These are phyloP conservation scores for Ophiocordyceps robertsii DNA, from an alignment of 2,329 filamentous ascomycete species.

Conservation along the genomic window DNA sequence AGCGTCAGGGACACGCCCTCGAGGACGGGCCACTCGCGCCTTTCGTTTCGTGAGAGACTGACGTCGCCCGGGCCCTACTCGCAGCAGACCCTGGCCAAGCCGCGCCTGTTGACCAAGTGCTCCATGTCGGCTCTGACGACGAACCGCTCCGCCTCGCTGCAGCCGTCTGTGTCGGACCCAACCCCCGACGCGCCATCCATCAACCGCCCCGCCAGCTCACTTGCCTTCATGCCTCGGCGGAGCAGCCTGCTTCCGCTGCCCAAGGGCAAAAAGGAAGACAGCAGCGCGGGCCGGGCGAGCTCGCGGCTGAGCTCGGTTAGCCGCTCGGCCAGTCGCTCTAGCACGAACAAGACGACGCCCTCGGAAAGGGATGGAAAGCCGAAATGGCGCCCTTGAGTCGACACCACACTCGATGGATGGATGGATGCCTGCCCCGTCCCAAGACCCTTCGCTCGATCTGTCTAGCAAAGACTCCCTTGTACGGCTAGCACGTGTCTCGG, in stretches of 20 bases:
- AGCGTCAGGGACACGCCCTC: slow-evolving; percentile 31
- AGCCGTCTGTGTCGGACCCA: slow-evolving; percentile 27
- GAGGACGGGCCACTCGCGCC: slow-evolving; percentile 31
- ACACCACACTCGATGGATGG: background rate
- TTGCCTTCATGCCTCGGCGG: slow-evolving; percentile 34
- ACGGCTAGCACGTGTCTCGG: too few species aligned
- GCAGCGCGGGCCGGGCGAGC: slow-evolving; percentile 30
- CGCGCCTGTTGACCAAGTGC: slow-evolving; percentile 27
- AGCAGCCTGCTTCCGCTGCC: slow-evolving; percentile 41
- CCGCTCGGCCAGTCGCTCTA: slow-evolving; percentile 13
- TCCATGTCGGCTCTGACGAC: slow-evolving; percentile 28
- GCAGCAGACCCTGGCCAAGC: slow-evolving; percentile 30
- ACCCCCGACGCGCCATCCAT: slow-evolving; percentile 14
- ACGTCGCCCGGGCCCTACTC: slow-evolving; percentile 32
- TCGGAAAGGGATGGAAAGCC: slow-evolving; percentile 28
- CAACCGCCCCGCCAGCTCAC: slow-evolving; percentile 41
- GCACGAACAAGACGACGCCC: slow-evolving; percentile 24
- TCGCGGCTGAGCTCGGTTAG: slow-evolving; percentile 33
- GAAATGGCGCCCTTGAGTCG: slow-evolving; percentile 29
- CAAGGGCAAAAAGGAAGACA: slow-evolving; percentile 15
- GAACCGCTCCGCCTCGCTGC: slow-evolving; percentile 39
- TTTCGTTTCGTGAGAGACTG: slow-evolving; percentile 1
- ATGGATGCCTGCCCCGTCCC: too few species aligned
- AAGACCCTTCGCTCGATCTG: too few species aligned
- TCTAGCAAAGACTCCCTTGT: too few species aligned